Evolutionary conservation across 2,329 filamentous ascomycete genomes (phyloP).

Genomic region (Chalaropsis thielavioides): DNA sequence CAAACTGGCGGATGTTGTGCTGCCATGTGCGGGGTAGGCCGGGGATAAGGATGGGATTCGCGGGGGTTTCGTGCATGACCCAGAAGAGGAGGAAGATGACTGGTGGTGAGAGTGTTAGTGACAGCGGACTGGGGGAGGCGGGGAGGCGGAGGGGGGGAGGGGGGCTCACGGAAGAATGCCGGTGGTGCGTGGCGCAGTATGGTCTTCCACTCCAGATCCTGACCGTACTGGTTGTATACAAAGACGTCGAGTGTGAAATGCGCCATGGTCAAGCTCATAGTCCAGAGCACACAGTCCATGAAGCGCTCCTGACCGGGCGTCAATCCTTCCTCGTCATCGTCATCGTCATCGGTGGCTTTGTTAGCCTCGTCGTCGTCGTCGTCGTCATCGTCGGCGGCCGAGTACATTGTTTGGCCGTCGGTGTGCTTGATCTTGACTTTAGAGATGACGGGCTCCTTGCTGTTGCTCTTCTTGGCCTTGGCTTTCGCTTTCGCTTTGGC

Average conservation of each 20-base stretch:
- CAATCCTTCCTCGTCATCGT: slow-evolving; percentile 25
- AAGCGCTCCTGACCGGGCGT: slow-evolving; percentile 36
- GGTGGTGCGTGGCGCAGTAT: slow-evolving; percentile 39
- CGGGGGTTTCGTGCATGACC: slow-evolving; percentile 38
- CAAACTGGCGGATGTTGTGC: slow-evolving; percentile 35
- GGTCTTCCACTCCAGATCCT: slow-evolving; percentile 44
- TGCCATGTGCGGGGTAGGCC: slow-evolving; percentile 33
- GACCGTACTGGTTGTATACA: slow-evolving; percentile 65
- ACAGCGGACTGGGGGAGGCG: background rate
- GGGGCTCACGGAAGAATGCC: slow-evolving; percentile 23
- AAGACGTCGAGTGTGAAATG: slow-evolving; percentile 69
- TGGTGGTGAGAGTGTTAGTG: slow-evolving; percentile 22
- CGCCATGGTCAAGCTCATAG: slow-evolving; percentile 49
- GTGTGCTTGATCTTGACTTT: slow-evolving; percentile 13
- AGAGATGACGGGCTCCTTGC: slow-evolving; percentile 17
- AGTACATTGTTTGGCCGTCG: slow-evolving; percentile 17
- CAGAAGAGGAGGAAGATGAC: slow-evolving; percentile 43
- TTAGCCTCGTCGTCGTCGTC: slow-evolving; percentile 25
- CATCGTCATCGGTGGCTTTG: slow-evolving; percentile 22
- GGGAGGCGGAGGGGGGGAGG: background rate
- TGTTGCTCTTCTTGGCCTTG: slow-evolving; percentile 24
- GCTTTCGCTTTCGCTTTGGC: slow-evolving; percentile 21
- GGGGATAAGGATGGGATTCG: slow-evolving; percentile 36
- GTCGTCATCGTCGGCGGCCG: slow-evolving; percentile 23
- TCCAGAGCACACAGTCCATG: slow-evolving; percentile 44